phyloP scores from a whole-genome alignment of 2,329 filamentous ascomycete species.

The Pyricularia sp. region DNA sequence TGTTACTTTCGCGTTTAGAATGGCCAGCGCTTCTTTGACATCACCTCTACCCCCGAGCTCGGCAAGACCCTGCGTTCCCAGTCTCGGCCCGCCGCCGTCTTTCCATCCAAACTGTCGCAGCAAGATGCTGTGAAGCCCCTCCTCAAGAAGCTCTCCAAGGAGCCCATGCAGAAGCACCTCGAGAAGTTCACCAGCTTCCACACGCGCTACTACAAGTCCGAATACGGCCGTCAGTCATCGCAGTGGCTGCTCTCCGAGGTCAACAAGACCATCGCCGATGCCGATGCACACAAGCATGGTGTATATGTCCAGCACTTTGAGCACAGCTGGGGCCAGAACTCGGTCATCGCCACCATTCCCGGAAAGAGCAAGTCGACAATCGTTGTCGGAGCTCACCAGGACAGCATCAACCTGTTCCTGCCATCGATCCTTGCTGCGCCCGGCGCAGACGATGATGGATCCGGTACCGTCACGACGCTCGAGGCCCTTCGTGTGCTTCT shows the following conservation, averaged over 20 bases:
- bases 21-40: conserved; percentile 88
- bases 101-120: conserved; percentile 30
- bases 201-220: conserved; percentile 70
- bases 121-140: conserved; percentile 60
- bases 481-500: conserved; percentile 81
- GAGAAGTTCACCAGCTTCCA: conserved; percentile 72
- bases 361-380: conserved; percentile 77
- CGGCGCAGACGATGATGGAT: conserved; percentile 92
- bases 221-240: conserved; percentile 73
- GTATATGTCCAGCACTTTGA: conserved; percentile 65
- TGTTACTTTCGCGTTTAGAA: conserved; percentile 39
- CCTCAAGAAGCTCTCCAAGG: conserved; percentile 60
- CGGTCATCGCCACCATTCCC: conserved; percentile 84
- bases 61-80: conserved; percentile 33
- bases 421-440: conserved; percentile 78
- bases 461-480: conserved; percentile 86
- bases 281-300: conserved; percentile 57
- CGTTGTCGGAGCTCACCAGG: conserved; percentile 86
- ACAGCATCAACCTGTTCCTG: conserved; percentile 88
- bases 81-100: conserved; percentile 18
- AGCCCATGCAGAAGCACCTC: conserved; percentile 68
- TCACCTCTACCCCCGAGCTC: conserved; percentile 65
- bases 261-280: conserved; percentile 57
- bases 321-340: conserved; percentile 83
- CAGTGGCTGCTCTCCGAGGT: conserved; percentile 78